These are phyloP conservation scores for Penicillium sp. DNA, from an alignment of 2,329 filamentous ascomycete genomes.

Conservation along the genomic window DNA sequence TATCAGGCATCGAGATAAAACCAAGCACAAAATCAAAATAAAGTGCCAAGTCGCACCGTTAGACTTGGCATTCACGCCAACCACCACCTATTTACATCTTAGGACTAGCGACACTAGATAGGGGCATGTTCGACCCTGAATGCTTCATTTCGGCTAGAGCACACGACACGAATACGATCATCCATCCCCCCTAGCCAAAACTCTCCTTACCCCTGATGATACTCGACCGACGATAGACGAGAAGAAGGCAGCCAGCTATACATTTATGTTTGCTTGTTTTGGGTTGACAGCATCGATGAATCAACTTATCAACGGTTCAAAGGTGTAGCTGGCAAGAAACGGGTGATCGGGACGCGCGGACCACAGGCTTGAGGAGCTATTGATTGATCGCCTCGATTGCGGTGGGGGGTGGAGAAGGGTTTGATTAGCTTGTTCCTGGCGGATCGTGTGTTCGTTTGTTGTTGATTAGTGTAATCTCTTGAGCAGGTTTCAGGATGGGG, in stretches of 20 bases:
- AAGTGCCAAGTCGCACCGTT: not conserved
- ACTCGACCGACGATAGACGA: not conserved
- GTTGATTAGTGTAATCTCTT: not conserved
- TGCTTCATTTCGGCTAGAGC: not conserved
- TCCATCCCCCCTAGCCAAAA: too few species aligned
- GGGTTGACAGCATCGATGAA: not conserved
- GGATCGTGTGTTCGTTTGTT: not conserved
- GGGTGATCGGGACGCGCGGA: not conserved
- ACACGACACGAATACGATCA: not conserved
- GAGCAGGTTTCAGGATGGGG: not conserved
- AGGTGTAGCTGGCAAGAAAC: not conserved
- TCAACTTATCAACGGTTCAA: not conserved
- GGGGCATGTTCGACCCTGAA: not conserved
- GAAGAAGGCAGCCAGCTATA: not conserved
- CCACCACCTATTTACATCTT: not conserved
- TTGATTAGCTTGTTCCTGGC: not conserved
- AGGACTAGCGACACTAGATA: not conserved
- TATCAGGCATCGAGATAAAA: too few species aligned
- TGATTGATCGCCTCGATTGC: not conserved
- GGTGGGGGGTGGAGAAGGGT: not conserved
- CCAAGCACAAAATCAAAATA: not conserved
- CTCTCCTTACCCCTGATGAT: not conserved
- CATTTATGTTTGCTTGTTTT: not conserved
- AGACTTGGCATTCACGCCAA: not conserved
- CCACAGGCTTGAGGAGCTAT: not conserved